Evolutionary conservation across 345 rosid genomes (phyloP), one percentile per base, ranked within the genome.

Genomic region (Hypericum perforatum): DNA sequence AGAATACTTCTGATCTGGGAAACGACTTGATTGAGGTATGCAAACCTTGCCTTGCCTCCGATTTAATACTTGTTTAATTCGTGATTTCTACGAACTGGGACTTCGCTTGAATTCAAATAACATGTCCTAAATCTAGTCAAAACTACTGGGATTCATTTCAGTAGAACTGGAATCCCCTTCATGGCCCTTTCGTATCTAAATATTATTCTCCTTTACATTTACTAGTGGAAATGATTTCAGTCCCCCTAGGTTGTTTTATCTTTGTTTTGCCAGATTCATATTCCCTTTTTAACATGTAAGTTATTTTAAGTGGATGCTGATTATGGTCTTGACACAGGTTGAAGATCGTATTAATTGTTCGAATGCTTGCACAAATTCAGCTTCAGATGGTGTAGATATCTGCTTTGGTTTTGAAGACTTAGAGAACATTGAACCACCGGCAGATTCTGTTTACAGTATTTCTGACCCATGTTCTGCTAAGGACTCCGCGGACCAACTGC

Each of bases 21-120:
- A 53, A 61, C 45, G 51, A 10, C 39, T 52, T 46, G 16, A 49
- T 50, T 39, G 62, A 73, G 67, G 78, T 68, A 11, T 37, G 52
- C 48, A 32, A n/a, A 40, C 37, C 5, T 13, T 14, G 8, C 5
- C 22, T 13, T 10, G 11, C 13, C 22, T 8, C 10, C 16, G 5
- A 12, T 13, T 10, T 13, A 46, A 2, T 46, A 46, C 8, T 46
- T n/a, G 16, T 12, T 46, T 9, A 6, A 7, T 46, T 46, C 50
- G 32, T 46, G 50, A 7, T 22, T 22, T 4, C 32, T 1, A 22
- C 32, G 32, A 22, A 1, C 32, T 22, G 32, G 32, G 32, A 22
- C 32, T 22, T 22, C 32, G 4, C 32, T 22, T 22, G 32, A 22
- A 22, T 22, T 22, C 32, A 22, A 22, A 22, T 22, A 22, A 22